Conservation (phyloP, 495 filamentous ascomycete species). For the Neurospora tetraspora region DNA sequence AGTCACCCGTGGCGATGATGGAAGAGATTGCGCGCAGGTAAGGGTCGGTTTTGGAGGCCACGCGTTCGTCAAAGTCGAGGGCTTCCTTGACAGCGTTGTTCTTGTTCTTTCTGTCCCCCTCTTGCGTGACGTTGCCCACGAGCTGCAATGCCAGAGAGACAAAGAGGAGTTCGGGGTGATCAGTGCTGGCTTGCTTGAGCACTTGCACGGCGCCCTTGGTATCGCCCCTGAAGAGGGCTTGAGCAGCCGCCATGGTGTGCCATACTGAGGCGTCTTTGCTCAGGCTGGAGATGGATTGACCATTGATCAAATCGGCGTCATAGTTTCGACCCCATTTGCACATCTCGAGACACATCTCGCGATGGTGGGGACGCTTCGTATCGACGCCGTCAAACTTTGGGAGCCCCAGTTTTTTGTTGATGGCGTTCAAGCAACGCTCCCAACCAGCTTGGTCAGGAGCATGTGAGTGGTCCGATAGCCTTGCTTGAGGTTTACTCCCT, state of each 20-base stretch:
- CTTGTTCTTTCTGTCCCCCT: constrained; percentile 15
- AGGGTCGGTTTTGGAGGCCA: constrained; percentile 54
- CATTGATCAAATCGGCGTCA: constrained; percentile 43
- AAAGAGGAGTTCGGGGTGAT: constrained; percentile 40
- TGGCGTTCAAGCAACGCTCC: constrained; percentile 38
- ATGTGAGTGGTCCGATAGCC: constrained; percentile 30
- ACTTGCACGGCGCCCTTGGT: constrained; percentile 46
- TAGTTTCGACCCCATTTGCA: constrained; percentile 57
- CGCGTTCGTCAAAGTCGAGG: constrained; percentile 36
- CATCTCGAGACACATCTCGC: constrained; percentile 68
- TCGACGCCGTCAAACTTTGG: constrained; percentile 35
- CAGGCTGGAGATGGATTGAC: constrained; percentile 37
- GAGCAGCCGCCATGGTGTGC: constrained; percentile 72
- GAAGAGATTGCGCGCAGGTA: constrained; percentile 88
- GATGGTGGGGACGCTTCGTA: constrained; percentile 61
- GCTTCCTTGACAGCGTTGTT: constrained; percentile 20
- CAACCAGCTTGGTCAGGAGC: constrained; percentile 34
- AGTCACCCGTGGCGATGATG: constrained; percentile 81
- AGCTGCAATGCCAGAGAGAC: constrained; percentile 44
- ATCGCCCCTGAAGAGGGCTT: constrained; percentile 65
- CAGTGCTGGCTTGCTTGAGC: constrained; percentile 37
- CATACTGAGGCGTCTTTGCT: constrained; percentile 49
- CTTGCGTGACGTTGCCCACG: constrained; percentile 16
- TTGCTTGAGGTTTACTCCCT: constrained; percentile 29
- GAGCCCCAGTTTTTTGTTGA: constrained; percentile 33